Evolutionary conservation across 148 eudicot species (phyloP), one percentile per base, ranked within the genome.

Genomic region (Dysphania ambrosioides): DNA sequence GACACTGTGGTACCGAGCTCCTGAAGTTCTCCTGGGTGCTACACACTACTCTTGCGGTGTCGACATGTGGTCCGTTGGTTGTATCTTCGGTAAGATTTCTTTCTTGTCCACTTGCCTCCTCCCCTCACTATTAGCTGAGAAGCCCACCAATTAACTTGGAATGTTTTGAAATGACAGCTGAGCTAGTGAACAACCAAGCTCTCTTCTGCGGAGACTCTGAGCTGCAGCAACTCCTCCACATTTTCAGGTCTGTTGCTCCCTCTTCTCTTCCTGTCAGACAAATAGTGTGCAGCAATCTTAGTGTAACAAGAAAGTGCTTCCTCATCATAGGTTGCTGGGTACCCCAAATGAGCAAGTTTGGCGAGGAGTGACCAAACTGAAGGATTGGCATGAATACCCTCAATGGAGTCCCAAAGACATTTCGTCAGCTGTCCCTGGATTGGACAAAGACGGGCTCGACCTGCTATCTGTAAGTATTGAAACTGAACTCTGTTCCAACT

Each of bases 41-140:
- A 92, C 96, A 55, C 96, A 92, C 79, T 95, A 95, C 85, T 95
- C 98, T 0, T 86, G 96, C 66, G 97, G 93, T 11, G 97, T 95
- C 0, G 98, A 95, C 83, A 95, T 90, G 92, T 95, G 98, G 98
- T 95, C 98, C 61, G 98, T 95, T 61, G 98, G 91, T 76, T 95
- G 98, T 70, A 95, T 95, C 75, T 93, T 93, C 80, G 98, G 98
- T 93, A 89, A n/a, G 72, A 41, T 19, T 59, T 73, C 31, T 19
- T 59, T 73, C 31, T 16, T 66, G 31, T 41, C 47, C 11, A 5
- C 11, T 11, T 4, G n/a, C 15, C 31, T 41, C 26, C 31, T 29
- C 15, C 1, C 8, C 9, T 9, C 16, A 18, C 73, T n/a, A 26
- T 8, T 15, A 12, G 51, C 12, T 66, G 21, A 6, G 36, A 9